phyloP scores from a whole-genome alignment of 1,139 yeast genomes.

The Protomyces inouyei region DNA sequence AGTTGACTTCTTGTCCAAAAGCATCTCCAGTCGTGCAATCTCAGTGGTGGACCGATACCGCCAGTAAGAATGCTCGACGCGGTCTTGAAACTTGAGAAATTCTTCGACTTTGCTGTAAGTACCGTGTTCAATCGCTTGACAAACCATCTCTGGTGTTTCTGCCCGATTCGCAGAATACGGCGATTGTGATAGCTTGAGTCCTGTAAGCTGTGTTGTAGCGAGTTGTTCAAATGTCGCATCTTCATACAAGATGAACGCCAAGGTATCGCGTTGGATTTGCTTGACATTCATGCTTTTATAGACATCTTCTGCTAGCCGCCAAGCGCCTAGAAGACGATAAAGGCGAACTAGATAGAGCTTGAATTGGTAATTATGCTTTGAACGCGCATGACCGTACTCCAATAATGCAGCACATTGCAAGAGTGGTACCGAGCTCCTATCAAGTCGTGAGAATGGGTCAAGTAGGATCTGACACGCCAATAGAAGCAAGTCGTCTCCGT shows the following conservation, averaged over 20 bases:
- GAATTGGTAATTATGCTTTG: conserved; percentile 61
- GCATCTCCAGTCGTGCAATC: not conserved
- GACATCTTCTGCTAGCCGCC: conserved; percentile 49
- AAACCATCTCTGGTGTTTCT: conserved; percentile 49
- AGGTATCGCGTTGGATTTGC: conserved; percentile 73
- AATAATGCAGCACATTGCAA: conserved; percentile 45
- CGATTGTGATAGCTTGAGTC: conserved; percentile 6
- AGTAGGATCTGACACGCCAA: conserved; percentile 45
- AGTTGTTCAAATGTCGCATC: conserved; percentile 36
- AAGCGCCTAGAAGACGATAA: conserved; percentile 57
- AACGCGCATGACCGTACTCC: conserved; percentile 48
- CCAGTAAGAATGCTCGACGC: conserved; percentile 32
- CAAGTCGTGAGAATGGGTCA: not conserved
- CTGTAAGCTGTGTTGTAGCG: conserved; percentile 1
- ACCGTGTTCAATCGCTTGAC: conserved; percentile 51
- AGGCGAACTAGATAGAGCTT: conserved; percentile 67
- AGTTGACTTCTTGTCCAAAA: conserved; percentile 7
- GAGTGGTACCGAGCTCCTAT: conserved; percentile 32
- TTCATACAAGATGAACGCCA: conserved; percentile 54
- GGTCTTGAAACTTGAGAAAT: conserved; percentile 48
- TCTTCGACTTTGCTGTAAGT: conserved; percentile 60
- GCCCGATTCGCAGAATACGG: conserved; percentile 52
- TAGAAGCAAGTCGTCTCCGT: conserved; percentile 61
- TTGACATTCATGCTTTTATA: conserved; percentile 59
- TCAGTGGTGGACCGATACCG: conserved; percentile 4